Evolutionary conservation across 129 eudicot genomes (phyloP), one percentile per base, ranked within the genome.

Genomic region (Smallanthus sonchifolius): DNA sequence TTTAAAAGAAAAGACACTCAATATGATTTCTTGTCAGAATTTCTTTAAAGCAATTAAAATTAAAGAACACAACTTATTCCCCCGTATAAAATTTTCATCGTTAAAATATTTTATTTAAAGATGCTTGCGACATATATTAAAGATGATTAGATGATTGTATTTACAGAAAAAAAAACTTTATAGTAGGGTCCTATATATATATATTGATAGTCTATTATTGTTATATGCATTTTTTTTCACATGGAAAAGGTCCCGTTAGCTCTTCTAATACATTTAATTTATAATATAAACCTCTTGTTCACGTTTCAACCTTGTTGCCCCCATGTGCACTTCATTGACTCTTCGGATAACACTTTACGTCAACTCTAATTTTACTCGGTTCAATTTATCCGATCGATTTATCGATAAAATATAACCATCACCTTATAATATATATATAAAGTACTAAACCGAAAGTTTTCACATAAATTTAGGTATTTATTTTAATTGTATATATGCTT

Each of bases 261-360:
- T 38, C 11, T 5, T 38, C 11, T 5, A 34, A 16, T 71, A 52
- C 48, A 36, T 70, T 36, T 49, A 51, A 70, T 36, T 49, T 10
- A 17, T 36, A 52, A 16, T 51, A 51, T 36, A 54, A 71, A 38
- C 55, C 77, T 62, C 35, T 28, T 40, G 42, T 40, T 57, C 28
- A 72, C 55, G 67, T 56, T 56, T 72, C 67, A 56, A 72, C 20
- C 14, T 49, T 68, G 24, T 20, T 56, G 37, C n/a, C 40, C 1
- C 66, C 67, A 60, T 72, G 77, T 72, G 68, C 57, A 14, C 9
- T 28, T 57, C 42, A 10, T 73, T 73, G 68, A 72, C 68, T 49
- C 13, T 49, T 52, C 34, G 16, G 17, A n/a, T 69, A 14, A 15
- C 55, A 52, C 44, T 24, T 72, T 57, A 24, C 38, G 7, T 55